These are phyloP conservation scores for Populus hybrid DNA, from an alignment of 441 rosid genomes.

Conservation along the genomic window DNA sequence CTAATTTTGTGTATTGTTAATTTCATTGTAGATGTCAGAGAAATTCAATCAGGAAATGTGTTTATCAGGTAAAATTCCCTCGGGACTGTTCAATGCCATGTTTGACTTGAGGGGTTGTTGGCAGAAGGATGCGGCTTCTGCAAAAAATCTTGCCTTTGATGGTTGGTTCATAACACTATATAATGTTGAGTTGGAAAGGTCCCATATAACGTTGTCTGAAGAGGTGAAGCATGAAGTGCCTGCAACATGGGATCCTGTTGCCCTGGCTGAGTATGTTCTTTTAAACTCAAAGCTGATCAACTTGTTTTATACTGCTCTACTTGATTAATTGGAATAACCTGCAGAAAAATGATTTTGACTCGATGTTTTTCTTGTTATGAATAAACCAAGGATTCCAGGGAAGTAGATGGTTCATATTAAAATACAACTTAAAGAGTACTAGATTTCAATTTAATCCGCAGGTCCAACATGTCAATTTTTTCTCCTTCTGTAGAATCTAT, in stretches of 20 bases:
- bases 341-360: neutral
- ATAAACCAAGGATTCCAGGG: neutral
- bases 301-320: neutral
- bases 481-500: neutral
- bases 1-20: neutral
- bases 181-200: slow-evolving; percentile 70
- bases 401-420: neutral
- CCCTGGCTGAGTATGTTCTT: slow-evolving; percentile 77
- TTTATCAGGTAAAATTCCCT: slow-evolving; percentile 77
- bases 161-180: slow-evolving; percentile 89
- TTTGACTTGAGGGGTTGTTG: slow-evolving; percentile 64
- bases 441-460: neutral
- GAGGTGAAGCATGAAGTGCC: slow-evolving; percentile 74
- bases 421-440: neutral
- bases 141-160: slow-evolving; percentile 67
- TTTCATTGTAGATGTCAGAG: slow-evolving; percentile 78
- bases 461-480: neutral
- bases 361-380: neutral
- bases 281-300: slow-evolving; percentile 7
- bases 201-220: slow-evolving; percentile 58
- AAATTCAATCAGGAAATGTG: slow-evolving; percentile 70
- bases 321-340: neutral
- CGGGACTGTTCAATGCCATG: slow-evolving; percentile 75
- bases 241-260: slow-evolving; percentile 78
- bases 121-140: slow-evolving; percentile 74